Base-by-base conservation (phyloP, 441 rosid species). In the Croton setiger region DNA sequence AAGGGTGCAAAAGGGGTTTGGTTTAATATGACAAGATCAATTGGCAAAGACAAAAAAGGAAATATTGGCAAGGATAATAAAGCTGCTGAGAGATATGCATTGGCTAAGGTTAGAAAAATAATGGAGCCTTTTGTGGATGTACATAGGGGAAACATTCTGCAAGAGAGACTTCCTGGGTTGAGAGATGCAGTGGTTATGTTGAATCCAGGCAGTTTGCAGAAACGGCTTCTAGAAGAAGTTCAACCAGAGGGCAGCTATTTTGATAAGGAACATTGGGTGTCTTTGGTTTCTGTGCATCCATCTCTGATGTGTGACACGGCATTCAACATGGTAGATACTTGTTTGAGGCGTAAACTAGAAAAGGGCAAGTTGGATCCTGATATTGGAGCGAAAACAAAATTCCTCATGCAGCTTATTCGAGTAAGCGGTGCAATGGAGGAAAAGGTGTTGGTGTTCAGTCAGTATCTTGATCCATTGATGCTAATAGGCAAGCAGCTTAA, bases 391-490 rank as follows among this genome's bases (percentile, higher is more conserved):
- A 93, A 89, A 70, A 87, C 87, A 0, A 82, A 75, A 74, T 93
- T 93, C 69, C 73, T 91, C 3, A 60, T 79, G 62, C 82, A 88
- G 12, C 81, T 93, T 64, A 63, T 87, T 43, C 79, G 78, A 51
- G 75, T 82, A 4, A 78, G 92, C 17, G 63, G 55, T n/a, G 75
- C 66, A 18, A 36, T 72, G 45, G 66, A 71, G 6, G 98, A 91
- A 75, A 89, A 86, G 71, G 96, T 91, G 12, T 75, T 93, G 66
- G 83, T 91, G 31, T 93, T 89, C 71, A 79, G 91, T 67, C 94
- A 93, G 41, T 86, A 59, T 61, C 60, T 81, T 18, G 78, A 49
- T 18, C 90, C 91, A 9, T 54, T 93, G 69, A 31, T 53, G 18
- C 75, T 91, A 49, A 76, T 89, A 13, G 53, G 33, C 57, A 74